Percentiles rank a stretch among this genome's conserved stretches.
Evolutionary conservation across 768 basidiomycete genomes (phyloP).

Genomic region (Hydnomerulius pinastri): DNA sequence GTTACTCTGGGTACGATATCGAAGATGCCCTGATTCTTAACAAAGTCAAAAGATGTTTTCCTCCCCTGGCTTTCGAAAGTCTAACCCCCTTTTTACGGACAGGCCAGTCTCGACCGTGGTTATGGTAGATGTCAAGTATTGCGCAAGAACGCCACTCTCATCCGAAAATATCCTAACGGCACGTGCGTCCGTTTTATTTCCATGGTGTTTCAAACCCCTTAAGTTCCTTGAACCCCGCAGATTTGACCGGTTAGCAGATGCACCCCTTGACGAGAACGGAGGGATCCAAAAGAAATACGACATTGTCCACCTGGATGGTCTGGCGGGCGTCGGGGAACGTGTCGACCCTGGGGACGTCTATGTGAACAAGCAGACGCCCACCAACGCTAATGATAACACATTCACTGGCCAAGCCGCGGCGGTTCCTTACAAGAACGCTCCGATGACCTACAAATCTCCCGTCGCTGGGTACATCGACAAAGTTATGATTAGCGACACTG

Average conservation of each 20-base stretch:
- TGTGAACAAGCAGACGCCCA: conserved; percentile 95
- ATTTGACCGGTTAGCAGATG: conserved; percentile 93
- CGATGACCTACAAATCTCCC: conserved; percentile 92
- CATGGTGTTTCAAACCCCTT: conserved; percentile 1
- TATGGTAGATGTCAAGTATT: conserved; percentile 98
- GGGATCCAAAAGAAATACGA: conserved; percentile 81
- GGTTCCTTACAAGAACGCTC: conserved; percentile 88
- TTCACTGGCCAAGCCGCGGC: conserved; percentile 83
- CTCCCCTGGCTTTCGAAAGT: conserved; percentile 6
- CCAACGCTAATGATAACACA: conserved; percentile 89
- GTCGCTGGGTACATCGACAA: conserved; percentile 96
- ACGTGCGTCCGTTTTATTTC: conserved; percentile 62
- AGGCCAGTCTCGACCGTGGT: conserved; percentile 96
- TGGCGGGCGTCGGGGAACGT: conserved; percentile 93
- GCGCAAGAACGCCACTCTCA: conserved; percentile 91
- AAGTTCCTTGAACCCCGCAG: conserved; percentile 36
- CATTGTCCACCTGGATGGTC: conserved; percentile 89
- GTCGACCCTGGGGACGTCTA: conserved; percentile 93
- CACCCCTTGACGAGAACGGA: conserved; percentile 83
- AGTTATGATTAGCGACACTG: conserved; percentile 95
- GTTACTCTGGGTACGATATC: conserved; percentile 98
- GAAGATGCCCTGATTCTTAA: conserved; percentile 98
- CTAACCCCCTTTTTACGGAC: conserved; percentile 7
- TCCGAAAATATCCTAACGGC: conserved; percentile 96
- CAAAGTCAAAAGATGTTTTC: conserved; percentile 50